A percentile compares a stretch with the other conserved stretches of the same genome.
phyloP scores from a whole-genome alignment of 352 stramenopile species.

The Achlya hypogyna region DNA sequence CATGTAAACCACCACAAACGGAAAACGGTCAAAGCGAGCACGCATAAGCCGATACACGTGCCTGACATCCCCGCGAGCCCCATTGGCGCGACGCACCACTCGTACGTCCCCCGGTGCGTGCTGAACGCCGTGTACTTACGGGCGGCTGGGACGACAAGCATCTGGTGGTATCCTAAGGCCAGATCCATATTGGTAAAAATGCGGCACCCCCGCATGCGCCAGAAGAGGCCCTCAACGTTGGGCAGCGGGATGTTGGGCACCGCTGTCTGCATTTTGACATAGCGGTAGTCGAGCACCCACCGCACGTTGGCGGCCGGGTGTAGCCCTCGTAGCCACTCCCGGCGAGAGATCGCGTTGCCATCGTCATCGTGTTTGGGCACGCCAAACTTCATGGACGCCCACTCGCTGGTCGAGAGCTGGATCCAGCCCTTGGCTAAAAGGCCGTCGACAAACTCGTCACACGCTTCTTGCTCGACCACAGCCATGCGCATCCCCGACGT shows the following conservation, averaged over 20 bases:
- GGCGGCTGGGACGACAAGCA: not conserved
- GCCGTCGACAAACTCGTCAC: conserved; percentile 15
- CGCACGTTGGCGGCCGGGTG: not conserved
- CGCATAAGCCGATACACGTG: conserved; percentile 2
- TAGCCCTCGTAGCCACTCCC: conserved; percentile 9
- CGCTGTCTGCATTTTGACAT: conserved; percentile 18
- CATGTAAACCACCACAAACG: conserved; percentile 8
- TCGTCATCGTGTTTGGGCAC: conserved; percentile 22
- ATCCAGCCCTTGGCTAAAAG: conserved; percentile 20
- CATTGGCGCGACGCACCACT: conserved; percentile 20
- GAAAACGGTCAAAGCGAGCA: not conserved
- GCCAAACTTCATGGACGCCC: conserved; percentile 23
- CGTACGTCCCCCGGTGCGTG: not conserved
- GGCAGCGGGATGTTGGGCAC: conserved; percentile 22
- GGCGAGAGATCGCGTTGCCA: not conserved
- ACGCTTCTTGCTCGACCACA: conserved; percentile 6
- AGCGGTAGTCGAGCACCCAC: conserved; percentile 23
- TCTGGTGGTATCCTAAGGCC: conserved; percentile 17
- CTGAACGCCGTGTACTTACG: conserved; percentile 15
- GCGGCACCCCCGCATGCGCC: not conserved
- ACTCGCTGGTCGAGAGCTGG: conserved; percentile 18
- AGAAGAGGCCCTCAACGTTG: conserved; percentile 23
- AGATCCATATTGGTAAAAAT: conserved; percentile 20
- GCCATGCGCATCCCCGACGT: conserved; percentile 1
- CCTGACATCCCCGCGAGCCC: conserved; percentile 8